phyloP scores from a whole-genome alignment of 139 green algal species.

The Pleodorina starrii region DNA sequence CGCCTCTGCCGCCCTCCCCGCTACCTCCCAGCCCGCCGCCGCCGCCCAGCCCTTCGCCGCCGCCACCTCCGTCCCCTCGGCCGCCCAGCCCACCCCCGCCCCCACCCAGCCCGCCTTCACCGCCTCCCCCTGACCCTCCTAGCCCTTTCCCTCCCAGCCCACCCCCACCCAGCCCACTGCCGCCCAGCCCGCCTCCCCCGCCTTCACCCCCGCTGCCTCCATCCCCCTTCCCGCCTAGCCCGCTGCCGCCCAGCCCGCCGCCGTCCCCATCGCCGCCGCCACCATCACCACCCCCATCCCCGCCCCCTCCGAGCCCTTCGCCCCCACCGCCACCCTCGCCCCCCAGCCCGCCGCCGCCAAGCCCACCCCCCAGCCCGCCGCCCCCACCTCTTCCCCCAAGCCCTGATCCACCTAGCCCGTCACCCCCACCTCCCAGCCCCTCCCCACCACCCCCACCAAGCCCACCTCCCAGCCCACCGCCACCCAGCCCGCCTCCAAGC shows the following conservation, averaged over 20 bases:
- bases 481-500: conserved; percentile 2
- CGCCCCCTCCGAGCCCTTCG: not conserved
- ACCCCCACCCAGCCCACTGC: not conserved
- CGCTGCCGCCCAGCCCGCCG: not conserved
- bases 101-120: not conserved
- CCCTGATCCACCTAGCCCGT: not conserved
- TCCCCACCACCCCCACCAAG: not conserved
- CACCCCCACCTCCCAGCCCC: not conserved
- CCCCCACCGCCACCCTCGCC: not conserved
- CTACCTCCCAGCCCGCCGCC: not conserved
- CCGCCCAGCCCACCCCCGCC: not conserved
- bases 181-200: not conserved
- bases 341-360: not conserved
- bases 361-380: not conserved
- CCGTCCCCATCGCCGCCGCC: not conserved
- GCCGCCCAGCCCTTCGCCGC: not conserved
- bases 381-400: not conserved
- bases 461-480: not conserved
- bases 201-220: not conserved
- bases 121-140: not conserved
- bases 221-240: not conserved
- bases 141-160: not conserved
- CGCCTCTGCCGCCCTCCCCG: not conserved
- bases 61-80: not conserved
- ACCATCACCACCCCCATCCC: not conserved